These are phyloP conservation scores for Scenedesmus sp. DNA, from an alignment of 163 green algal genomes.

Conservation along the genomic window DNA sequence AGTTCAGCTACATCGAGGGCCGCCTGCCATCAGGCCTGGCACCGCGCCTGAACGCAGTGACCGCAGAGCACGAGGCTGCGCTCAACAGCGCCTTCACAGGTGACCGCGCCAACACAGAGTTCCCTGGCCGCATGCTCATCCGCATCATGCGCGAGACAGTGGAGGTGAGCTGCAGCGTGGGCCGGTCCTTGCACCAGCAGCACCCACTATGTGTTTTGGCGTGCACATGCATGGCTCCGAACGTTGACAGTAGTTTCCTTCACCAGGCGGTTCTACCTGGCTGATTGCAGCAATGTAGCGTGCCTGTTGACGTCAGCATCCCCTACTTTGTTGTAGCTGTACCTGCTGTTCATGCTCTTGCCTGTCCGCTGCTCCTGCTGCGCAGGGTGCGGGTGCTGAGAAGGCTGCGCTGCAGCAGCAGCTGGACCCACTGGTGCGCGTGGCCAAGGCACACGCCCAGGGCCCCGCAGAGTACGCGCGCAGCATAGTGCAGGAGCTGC, in stretches of 20 bases:
- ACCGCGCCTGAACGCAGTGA: conserved; percentile 61
- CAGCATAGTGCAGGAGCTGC: conserved; percentile 61
- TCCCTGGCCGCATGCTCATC: conserved; percentile 51
- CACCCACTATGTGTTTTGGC: neutral
- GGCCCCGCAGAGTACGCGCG: conserved; percentile 76
- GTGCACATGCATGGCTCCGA: neutral
- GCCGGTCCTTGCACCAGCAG: neutral
- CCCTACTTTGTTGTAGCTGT: too few relatives aligned
- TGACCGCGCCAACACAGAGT: conserved; percentile 41
- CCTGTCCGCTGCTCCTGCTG: neutral
- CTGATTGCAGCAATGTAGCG: neutral
- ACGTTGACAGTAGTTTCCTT: neutral
- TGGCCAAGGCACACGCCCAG: conserved; percentile 74
- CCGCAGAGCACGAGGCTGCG: conserved; percentile 55
- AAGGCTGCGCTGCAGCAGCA: conserved; percentile 60
- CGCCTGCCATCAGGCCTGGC: conserved; percentile 59
- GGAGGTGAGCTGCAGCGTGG: neutral
- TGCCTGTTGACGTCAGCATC: neutral
- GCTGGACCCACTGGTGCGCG: conserved; percentile 76
- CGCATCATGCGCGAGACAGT: conserved; percentile 39
- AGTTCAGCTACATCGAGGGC: conserved; percentile 75
- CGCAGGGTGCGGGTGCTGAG: conserved; percentile 61
- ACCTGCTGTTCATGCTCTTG: neutral
- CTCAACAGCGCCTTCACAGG: conserved; percentile 29
- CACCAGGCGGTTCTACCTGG: neutral